Conservation (phyloP, 129 eudicot genomes). For the Flaveria bidentis region DNA sequence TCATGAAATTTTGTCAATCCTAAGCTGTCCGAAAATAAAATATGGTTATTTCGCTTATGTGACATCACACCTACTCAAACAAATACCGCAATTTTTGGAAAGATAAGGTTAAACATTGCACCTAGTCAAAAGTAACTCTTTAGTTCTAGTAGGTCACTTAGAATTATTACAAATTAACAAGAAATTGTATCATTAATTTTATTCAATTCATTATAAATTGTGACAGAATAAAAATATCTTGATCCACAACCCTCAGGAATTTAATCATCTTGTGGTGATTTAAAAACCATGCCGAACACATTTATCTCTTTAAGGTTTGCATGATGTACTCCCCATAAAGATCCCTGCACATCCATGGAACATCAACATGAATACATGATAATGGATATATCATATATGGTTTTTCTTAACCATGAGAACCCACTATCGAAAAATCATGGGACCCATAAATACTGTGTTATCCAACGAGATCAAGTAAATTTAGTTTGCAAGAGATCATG, state of each 20-base stretch:
- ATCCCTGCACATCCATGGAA: conserved; percentile 54
- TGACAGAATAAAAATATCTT: conserved; percentile 1
- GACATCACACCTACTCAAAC: neutral
- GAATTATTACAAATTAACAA: conserved; percentile 17
- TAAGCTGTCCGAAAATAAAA: neutral
- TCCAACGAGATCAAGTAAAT: no score
- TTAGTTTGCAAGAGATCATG: no score
- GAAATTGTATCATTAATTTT: neutral
- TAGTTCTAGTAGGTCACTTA: neutral
- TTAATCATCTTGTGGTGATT: conserved; percentile 18
- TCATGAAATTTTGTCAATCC: neutral
- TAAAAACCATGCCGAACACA: neutral
- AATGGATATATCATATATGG: no score
- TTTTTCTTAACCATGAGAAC: no score
- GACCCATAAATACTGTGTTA: no score
- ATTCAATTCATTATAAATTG: neutral
- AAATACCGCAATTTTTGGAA: no score
- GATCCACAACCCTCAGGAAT: conserved; percentile 8
- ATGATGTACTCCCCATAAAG: conserved; percentile 87
- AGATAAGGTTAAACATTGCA: neutral
- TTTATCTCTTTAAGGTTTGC: conserved; percentile 70
- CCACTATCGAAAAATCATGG: no score
- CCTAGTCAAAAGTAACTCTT: neutral
- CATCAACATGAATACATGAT: conserved; percentile 4
- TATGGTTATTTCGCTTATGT: neutral